Evolutionary conservation across 345 rosid species (phyloP).

Genomic region (Populus simonii): DNA sequence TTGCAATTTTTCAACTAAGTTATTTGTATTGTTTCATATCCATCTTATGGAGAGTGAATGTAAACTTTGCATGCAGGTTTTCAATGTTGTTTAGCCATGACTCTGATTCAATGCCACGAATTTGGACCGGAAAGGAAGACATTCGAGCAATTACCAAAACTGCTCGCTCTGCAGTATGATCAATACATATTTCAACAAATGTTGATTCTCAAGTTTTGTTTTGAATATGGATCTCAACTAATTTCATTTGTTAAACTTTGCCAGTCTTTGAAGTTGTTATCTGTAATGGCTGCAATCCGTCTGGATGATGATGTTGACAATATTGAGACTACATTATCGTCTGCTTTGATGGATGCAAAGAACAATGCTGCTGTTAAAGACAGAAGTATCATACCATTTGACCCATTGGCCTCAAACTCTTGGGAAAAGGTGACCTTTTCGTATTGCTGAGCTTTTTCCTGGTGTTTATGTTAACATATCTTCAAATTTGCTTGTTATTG

Average conservation of each 20-base stretch:
- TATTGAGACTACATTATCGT: slow-evolving; percentile 59
- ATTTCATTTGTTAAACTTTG: slow-evolving; percentile 17
- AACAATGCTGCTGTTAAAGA: slow-evolving; percentile 37
- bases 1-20: slow-evolving; percentile 15
- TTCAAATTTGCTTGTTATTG: background rate
- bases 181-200: slow-evolving; percentile 1
- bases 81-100: slow-evolving; percentile 84
- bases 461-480: background rate
- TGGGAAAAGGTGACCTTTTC: slow-evolving; percentile 78
- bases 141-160: slow-evolving; percentile 85
- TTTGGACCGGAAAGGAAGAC: slow-evolving; percentile 99
- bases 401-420: slow-evolving; percentile 88
- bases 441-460: slow-evolving; percentile 6
- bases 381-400: slow-evolving; percentile 53
- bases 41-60: slow-evolving; percentile 18
- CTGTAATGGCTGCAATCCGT: slow-evolving; percentile 82
- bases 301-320: slow-evolving; percentile 70
- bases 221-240: slow-evolving; percentile 10
- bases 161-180: slow-evolving; percentile 83
- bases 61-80: slow-evolving; percentile 54
- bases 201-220: background rate
- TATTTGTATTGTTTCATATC: slow-evolving; percentile 11
- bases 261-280: slow-evolving; percentile 88
- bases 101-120: slow-evolving; percentile 95
- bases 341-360: slow-evolving; percentile 55